phyloP scores from a whole-genome alignment of 768 basidiomycete genomes.

The Macrolepiota albuminosa region DNA sequence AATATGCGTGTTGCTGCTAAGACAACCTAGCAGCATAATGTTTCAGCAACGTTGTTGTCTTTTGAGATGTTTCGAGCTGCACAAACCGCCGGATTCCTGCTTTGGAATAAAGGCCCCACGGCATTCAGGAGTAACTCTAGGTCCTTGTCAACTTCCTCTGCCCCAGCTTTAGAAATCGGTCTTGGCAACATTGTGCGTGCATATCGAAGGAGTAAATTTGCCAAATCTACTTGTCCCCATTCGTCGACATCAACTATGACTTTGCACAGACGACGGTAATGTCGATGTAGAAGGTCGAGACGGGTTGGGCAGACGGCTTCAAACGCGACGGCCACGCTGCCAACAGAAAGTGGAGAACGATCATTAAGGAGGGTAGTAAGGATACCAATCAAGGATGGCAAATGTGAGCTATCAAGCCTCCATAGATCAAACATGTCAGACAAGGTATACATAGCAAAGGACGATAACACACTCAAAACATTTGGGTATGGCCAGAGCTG shows the following conservation, averaged over 20 bases:
- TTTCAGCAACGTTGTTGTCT: background rate
- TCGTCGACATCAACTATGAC: conserved; percentile 91
- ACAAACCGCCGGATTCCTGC: conserved; percentile 81
- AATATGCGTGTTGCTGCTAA: conserved; percentile 69
- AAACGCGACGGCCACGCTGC: conserved; percentile 83
- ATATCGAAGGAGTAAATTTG: conserved; percentile 78
- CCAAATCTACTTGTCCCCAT: conserved; percentile 87
- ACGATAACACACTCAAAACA: conserved; percentile 53
- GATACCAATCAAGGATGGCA: conserved; percentile 65
- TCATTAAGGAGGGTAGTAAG: conserved; percentile 64
- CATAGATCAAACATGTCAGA: background rate
- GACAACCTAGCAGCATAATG: conserved; percentile 55
- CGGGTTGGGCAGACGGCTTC: conserved; percentile 81
- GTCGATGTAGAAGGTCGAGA: conserved; percentile 82
- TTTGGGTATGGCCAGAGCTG: conserved; percentile 86
- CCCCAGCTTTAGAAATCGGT: conserved; percentile 36
- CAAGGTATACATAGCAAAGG: background rate
- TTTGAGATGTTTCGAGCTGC: background rate
- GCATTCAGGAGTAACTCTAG: conserved; percentile 68
- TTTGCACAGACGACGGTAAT: conserved; percentile 81
- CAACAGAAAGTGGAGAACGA: conserved; percentile 82
- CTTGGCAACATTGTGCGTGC: conserved; percentile 77
- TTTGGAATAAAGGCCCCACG: conserved; percentile 76
- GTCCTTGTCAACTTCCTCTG: conserved; percentile 72
- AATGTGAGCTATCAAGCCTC: conserved; percentile 73